Base-by-base conservation (phyloP, 73 alveolate species). In the Tetrahymena elliotti region DNA sequence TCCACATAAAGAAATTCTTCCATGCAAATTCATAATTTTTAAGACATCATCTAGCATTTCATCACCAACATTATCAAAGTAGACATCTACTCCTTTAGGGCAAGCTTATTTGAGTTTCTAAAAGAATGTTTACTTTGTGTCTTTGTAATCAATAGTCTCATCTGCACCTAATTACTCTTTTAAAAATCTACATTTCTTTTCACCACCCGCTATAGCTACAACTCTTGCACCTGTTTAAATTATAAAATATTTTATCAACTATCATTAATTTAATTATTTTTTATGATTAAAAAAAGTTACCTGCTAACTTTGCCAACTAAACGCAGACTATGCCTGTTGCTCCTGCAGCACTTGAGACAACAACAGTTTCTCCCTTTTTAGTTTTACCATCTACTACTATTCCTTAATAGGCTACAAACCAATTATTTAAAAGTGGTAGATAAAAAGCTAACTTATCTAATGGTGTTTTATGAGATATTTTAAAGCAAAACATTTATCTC, bases 301-400 rank as follows among this genome's bases (percentile, higher is more conserved):
- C 96, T 84, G 94, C 92, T 83, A 83, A 84, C 39, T 92, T 94
- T 83, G 94, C 96, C 24, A 94, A 40, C 36, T 94, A 84, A 27
- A 94, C 40, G 16, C 94, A 93, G 53, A 83, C 92, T 33, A 93
- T 83, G 35, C 96, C 96, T 8, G 96, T 94, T 33, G 96, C 92
- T 36, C 96, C 96, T 33, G 96, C 96, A 27, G 96, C 96, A 37
- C 94, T 83, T 16, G 96, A 94, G 13, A 94, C 96, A 22, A 94
- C 94, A n/a, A 94, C 83, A 39, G 96, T 94, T 35, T 94, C 93
- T 41, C 83, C 93, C 38, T 53, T 68, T 47, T 83, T 39, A 94
- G 92, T 83, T 83, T 35, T 68, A 38, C 92, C 84, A 94, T 82
- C 93, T 37, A 88, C 94, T 84, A 68, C 34, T 68, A 93, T 82